Evolutionary conservation across 768 basidiomycete genomes (phyloP), one percentile per base, ranked within the genome.

Genomic region (Podaxis pistillaris): DNA sequence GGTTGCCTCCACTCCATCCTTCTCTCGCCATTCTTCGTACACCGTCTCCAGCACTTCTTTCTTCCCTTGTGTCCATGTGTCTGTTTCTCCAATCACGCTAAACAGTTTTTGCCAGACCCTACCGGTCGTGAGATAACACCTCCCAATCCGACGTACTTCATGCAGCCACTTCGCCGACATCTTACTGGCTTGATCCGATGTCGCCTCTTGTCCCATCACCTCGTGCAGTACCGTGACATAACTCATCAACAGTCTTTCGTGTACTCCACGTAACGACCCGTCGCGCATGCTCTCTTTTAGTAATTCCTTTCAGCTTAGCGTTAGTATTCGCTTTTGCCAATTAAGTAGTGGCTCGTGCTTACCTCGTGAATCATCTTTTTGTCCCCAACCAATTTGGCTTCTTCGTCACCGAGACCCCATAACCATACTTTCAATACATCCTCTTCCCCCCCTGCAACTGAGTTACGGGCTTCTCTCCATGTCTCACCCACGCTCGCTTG

Each of bases 201-300:
- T 64, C 65, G 64, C 47, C 52, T 62, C 60, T 55, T 56, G 33
- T 55, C 33, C 44, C 50, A 66, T 56, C 30, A 65, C 68, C 67
- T 68, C 68, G 53, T 71, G 69, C 64, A 75, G 62, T 41, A 70
- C 70, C 26, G 75, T 71, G 56, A 77, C 78, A 70, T 82, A 83
- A 60, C 76, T 74, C 65, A 81, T 70, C 64, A 86, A 74, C 51
- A 86, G 71, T 58, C 67, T 72, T 72, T 82, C 79, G 65, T 86
- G 84, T 56, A 85, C 69, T 50, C 72, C 64, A 64, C 70, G 68
- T 26, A 75, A 69, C 44, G 73, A 71, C 56, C 78, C 72, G 57
- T 74, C 73, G 60, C 74, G 74, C 75, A 84, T 78, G 70, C 83
- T 83, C 54, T 81, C 78, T 37, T 72, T 75, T 58, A 86, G 70